Conservation (phyloP, 2,329 filamentous ascomycete species). For the Alternaria sp. region DNA sequence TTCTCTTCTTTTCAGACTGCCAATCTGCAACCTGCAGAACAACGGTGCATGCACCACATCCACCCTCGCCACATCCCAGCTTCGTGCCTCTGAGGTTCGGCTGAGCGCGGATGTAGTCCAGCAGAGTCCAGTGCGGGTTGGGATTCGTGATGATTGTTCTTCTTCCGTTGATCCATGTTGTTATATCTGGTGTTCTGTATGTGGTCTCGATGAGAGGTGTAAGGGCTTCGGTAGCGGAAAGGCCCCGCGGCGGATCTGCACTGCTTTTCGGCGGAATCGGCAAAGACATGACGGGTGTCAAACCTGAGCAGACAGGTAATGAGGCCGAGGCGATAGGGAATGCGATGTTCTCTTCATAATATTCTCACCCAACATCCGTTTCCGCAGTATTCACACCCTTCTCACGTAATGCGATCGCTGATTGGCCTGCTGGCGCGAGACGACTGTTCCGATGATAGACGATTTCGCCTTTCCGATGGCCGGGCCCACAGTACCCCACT, state of each 20-base stretch:
- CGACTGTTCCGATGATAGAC: conserved; percentile 2
- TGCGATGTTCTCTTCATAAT: conserved; percentile 1
- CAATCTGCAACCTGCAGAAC: conserved; percentile 60
- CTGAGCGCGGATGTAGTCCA: conserved; percentile 84
- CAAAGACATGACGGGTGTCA: conserved; percentile 31
- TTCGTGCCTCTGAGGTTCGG: conserved; percentile 94
- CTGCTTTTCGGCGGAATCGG: conserved; percentile 38
- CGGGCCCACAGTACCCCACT: conserved; percentile 26
- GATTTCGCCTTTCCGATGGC: conserved; percentile 3
- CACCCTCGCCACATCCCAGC: conserved; percentile 92
- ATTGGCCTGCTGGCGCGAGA: conserved; percentile 16
- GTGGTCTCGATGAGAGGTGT: conserved; percentile 74
- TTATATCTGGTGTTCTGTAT: conserved; percentile 74
- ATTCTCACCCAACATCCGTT: background rate
- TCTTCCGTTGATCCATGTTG: conserved; percentile 92
- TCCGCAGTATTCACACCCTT: conserved; percentile 13
- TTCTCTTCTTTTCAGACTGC: conserved; percentile 77
- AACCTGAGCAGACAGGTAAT: background rate
- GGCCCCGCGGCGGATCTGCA: conserved; percentile 30
- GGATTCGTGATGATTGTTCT: conserved; percentile 81
- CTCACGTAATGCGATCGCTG: conserved; percentile 33
- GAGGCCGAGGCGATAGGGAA: background rate
- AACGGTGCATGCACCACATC: conserved; percentile 93
- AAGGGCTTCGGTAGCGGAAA: conserved; percentile 53
- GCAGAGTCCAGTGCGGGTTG: conserved; percentile 86